Conservation (phyloP, 176 grass and related monocot genomes). For the Oryza glaberrima region DNA sequence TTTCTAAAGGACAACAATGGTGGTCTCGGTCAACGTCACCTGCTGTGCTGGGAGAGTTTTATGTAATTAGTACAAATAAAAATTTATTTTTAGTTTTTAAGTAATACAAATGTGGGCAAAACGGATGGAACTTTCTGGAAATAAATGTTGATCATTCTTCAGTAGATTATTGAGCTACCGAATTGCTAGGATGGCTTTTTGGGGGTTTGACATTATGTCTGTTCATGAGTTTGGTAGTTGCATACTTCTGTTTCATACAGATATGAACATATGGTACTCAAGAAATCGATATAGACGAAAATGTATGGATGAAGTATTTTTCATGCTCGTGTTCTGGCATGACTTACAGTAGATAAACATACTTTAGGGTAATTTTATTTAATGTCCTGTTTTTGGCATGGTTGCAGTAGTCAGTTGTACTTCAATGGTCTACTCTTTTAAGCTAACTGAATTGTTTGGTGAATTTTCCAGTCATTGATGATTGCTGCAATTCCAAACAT, state of each 20-base stretch:
- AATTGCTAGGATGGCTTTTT: not conserved
- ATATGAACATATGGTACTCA: not conserved
- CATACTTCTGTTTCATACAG: not conserved
- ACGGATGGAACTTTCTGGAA: not conserved
- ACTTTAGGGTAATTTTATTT: not conserved
- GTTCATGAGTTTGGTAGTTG: not conserved
- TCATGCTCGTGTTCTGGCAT: not conserved
- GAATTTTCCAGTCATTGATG: conserved; percentile 74
- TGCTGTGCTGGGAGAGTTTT: not conserved
- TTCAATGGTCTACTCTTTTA: no score
- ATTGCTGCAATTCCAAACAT: conserved; percentile 94
- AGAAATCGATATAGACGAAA: not conserved
- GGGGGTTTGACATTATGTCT: not conserved
- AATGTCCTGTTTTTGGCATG: not conserved
- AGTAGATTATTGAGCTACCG: not conserved
- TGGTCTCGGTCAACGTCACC: not conserved
- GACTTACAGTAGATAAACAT: not conserved
- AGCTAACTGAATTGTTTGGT: conserved; percentile 14
- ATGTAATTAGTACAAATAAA: not conserved
- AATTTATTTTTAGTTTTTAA: not conserved
- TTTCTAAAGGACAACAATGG: not conserved
- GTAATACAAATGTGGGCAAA: not conserved
- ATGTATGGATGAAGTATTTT: not conserved
- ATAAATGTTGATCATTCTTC: not conserved
- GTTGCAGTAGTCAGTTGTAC: not conserved